Evolutionary conservation across 1,139 yeast genomes (phyloP), one percentile per base, ranked within the genome.

Genomic region (Chernovozyma sophiae-reginae): DNA sequence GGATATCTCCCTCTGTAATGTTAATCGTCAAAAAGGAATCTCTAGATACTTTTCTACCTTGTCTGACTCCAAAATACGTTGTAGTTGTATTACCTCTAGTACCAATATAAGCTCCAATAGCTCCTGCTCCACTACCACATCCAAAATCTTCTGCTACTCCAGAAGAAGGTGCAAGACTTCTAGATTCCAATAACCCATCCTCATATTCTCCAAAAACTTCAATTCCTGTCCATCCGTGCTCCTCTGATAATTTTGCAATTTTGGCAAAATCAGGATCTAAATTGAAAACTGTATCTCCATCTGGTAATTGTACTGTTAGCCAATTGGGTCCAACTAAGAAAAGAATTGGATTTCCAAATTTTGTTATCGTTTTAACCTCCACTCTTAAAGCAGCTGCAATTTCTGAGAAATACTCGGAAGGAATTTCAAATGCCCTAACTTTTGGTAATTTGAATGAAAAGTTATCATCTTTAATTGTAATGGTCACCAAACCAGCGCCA

Each of bases 61-160:
- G 40, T 15, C 25, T 34, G 19, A 37, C 24, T 8, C 8, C 13
- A 16, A 36, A 30, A 4, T 15, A 5, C 4, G 8, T 33, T 4
- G 33, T 31, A 3, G 32, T 13, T 6, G 22, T 14, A 12, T 24
- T 15, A 13, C 16, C 13, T 13, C 12, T 15, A 13, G 25, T 22
- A 12, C 30, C 33, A 12, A 39, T 25, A 25, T 22, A 57, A 32
- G 53, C 53, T 28, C 62, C 60, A 44, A 61, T 42, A 41, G 72
- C 56, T 37, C 62, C 73, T 11, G 70, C 60, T 11, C 78, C 79
- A 43, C 72, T 62, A 3, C 79, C 79, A 51, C 79, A 73, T 3
- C 71, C 79, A 2, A 78, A 77, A 47, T 73, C 79, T 42, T 74
- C 79, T 17, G 46, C 32, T 1, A 62, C 59, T 10, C 63, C 66